Base-by-base conservation (phyloP, 2,329 filamentous ascomycete species). In the Fusarium illudens region DNA sequence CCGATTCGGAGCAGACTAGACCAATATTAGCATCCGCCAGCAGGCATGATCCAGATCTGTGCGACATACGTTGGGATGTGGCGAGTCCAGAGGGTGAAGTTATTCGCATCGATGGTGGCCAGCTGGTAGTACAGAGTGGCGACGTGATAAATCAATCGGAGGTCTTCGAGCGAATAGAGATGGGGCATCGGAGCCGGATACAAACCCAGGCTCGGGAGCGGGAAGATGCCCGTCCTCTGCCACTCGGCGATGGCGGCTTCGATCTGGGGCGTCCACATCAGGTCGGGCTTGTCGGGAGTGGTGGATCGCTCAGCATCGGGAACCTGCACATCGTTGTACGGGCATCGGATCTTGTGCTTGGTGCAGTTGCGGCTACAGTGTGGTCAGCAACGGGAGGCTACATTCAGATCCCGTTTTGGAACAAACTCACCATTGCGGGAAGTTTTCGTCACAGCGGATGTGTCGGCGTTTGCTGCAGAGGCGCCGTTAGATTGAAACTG, bases 261-360 rank as follows among this genome's bases (percentile, higher is more conserved):
- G 70, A 96, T 92, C 74, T 95, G 90, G 15, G 92, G 90, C 39
- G 92, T 94, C 90, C 94, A 96, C 78, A 96, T 88, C 56, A 98
- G 86, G 74, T 90, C 87, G 60, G 88, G 84, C 79, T 87, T 89
- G 67, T 89, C 87, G 68, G 87, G 88, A 39, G 84, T 83, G 34
- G 86, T 84, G 51, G 87, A 84, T 70, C 87, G 83, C 71, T 89
- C 86, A 71, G 88, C 84, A 70, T 92, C 89, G 56, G 78, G 73
- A 46, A 88, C 84, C 50, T 92, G 88, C 76, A 90, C 89, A 77
- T 98, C 94, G 86, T 97, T 96, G 84, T 98, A 99, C 74, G 97
- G 96, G 81, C 96, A 99, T 75, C 94, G 92, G 75, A 96, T 96
- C 83, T 97, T 97, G 83, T 99, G 96, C 83, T 98, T 99, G 65